Evolutionary conservation across 495 filamentous ascomycete genomes (phyloP), one percentile per base, ranked within the genome.

Genomic region (Neurospora sp.): DNA sequence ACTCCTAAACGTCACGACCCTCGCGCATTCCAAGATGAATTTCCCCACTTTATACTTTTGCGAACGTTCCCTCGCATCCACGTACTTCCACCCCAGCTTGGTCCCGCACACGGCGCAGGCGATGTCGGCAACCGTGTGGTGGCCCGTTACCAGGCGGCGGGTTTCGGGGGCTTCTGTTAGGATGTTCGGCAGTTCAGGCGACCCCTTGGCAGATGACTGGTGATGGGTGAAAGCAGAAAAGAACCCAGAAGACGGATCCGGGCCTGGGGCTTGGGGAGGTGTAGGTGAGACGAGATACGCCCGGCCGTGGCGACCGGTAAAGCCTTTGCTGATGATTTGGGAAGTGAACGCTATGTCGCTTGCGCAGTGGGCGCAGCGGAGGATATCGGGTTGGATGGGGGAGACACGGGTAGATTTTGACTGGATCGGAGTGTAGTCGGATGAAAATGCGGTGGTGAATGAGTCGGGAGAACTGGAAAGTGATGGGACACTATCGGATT

Each of bases 11-110:
- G 85, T 80, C 22, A 88, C 88, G 35, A 94, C 90, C 74, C 91
- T 85, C 79, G 90, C 90, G 40, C 91, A 94, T 83, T 98, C 95
- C 42, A 98, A 80, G n/a, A 98, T 97, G 76, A 94, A 97, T 80
- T 97, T 97, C 39, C 95, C 95, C 39, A 98, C 90, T 80, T 98
- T 98, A 82, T 98, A 98, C 71, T 87, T 86, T 80, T 98, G 95
- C 46, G 84, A 85, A 74, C 90, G 85, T 77, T 97, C 92, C 70
- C 91, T 90, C 0, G 95, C 95, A 59, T 89, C 89, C 70, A 97
- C 87, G 79, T 98, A 98, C 81, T 97, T 97, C 95, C 95, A 98
- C 11, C 95, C 95, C 20, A 98, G 79, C 53, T 92, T 88, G 59
- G 81, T 88, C 5, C 85, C 86, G 78, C 95, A 83, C n/a, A 79